These are phyloP conservation scores for Athelia sp. DNA, from an alignment of 1,284 basidiomycete genomes.

Conservation along the genomic window DNA sequence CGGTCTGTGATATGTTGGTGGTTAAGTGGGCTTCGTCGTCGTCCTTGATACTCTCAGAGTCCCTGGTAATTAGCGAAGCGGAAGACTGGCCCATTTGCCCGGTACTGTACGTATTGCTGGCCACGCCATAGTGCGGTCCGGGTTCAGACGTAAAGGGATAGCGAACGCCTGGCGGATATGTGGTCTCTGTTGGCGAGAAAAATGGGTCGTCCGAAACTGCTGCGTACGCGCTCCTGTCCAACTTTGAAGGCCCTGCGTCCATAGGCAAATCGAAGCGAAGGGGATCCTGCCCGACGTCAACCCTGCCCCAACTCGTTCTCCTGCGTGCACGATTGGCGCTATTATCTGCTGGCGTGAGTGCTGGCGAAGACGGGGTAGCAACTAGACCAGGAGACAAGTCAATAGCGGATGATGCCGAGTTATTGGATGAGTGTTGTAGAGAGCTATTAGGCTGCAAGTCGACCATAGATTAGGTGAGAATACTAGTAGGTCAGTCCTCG, in stretches of 20 bases:
- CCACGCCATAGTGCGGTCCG: conserved; percentile 13
- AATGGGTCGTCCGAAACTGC: conserved; percentile 38
- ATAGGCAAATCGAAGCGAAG: conserved; percentile 13
- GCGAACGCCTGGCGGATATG: conserved; percentile 14
- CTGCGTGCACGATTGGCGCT: conserved; percentile 36
- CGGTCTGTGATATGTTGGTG: conserved; percentile 33
- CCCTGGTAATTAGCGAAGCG: conserved; percentile 43
- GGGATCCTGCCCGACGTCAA: conserved; percentile 39
- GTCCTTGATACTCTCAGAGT: conserved; percentile 39
- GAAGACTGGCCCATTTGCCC: conserved; percentile 43
- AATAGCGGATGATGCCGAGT: conserved; percentile 51
- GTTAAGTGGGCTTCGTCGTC: conserved; percentile 56
- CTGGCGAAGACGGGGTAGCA: conserved; percentile 41
- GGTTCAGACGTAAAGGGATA: conserved; percentile 11
- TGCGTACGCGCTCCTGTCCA: conserved; percentile 18
- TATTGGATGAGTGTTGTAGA: conserved; percentile 1
- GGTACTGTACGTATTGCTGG: conserved; percentile 29
- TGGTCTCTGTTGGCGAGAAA: conserved; percentile 31
- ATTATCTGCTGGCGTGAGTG: conserved; percentile 41
- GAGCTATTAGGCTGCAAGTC: neutral
- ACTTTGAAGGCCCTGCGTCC: conserved; percentile 5
- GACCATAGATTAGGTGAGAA: neutral
- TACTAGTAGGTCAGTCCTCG: conserved; percentile 21
- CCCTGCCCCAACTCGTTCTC: conserved; percentile 52
- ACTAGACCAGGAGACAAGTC: conserved; percentile 44